Percentiles rank a stretch among this genome's conserved stretches.
phyloP scores from a whole-genome alignment of 805 yeast species.

The Lachancea fermentati region DNA sequence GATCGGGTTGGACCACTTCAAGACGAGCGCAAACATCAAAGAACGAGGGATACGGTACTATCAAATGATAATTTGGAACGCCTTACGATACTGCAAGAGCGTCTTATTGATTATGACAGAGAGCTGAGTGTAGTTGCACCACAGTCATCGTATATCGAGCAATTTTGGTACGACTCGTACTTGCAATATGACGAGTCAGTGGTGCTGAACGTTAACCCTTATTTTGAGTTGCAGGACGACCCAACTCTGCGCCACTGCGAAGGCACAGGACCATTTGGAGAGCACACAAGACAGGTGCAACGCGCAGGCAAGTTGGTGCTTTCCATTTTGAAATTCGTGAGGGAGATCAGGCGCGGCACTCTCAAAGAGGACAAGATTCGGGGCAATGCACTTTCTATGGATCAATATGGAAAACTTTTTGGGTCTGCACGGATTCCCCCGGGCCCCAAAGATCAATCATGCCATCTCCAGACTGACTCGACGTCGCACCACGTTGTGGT shows the following conservation, averaged over 20 bases:
- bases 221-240: constrained; percentile 84
- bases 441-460: constrained; percentile 47
- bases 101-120: constrained; percentile 55
- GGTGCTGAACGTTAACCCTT: constrained; percentile 87
- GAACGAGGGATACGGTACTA: constrained; percentile 47
- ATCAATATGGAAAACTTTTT: constrained; percentile 80
- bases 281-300: constrained; percentile 50
- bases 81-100: constrained; percentile 50
- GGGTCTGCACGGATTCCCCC: constrained; percentile 89
- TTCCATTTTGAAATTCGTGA: constrained; percentile 71
- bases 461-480: constrained; percentile 77
- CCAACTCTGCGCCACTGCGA: constrained; percentile 49
- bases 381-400: constrained; percentile 77
- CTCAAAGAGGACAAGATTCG: constrained; percentile 65
- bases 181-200: constrained; percentile 83
- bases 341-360: constrained; percentile 71
- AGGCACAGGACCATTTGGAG: constrained; percentile 29
- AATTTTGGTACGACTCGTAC: constrained; percentile 91
- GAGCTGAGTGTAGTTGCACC: constrained; percentile 57
- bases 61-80: constrained; percentile 19
- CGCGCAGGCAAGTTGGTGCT: constrained; percentile 76
- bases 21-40: constrained; percentile 61
- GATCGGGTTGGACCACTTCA: constrained; percentile 73
- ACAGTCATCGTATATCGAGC: constrained; percentile 80
- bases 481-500: constrained; percentile 77